Base-by-base conservation (phyloP, 306 rosid species). In the Sechiopsis laciniata region DNA sequence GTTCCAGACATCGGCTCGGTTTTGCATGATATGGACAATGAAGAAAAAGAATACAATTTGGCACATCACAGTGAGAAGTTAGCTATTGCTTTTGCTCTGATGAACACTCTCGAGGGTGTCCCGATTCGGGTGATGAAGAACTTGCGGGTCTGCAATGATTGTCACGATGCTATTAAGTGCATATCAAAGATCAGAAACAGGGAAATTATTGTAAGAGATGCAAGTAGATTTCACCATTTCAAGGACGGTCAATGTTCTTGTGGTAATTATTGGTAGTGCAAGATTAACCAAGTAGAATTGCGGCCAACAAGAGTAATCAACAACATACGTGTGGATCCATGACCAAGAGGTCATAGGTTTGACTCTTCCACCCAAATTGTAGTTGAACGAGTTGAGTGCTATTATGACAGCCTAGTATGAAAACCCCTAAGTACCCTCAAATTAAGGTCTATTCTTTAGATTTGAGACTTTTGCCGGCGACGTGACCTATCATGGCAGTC, bases 221-320 rank as follows among this genome's bases (percentile, higher is more conserved):
- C 90, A 15, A 88, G 87, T 82, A 82, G 96, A 85, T 91, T 94
- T 86, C 96, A 94, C 84, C 96, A 90, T 84, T 91, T 94, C 72
- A 85, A 83, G 80, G 71, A 84, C 40, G 97, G 97, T 12, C 60
- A 65, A 71, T 89, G 96, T 78, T 94, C 97, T 71, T 91, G 97
- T 74, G 85, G 99, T 76, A 88, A 89, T 78, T 90, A 87, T 79
- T 87, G 95, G 97, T 89, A 61, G 82, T 35, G 20, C 52, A 62
- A 50, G 50, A 7, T 6, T 71, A 29, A 13, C 20, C 29, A 35
- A 72, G 61, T 72, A 2, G 32, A 29, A 22, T 13, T 13, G 54
- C 11, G 45, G 45, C 45, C 45, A 32, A 37, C 45, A 42, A 40
- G 46, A 40, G 42, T 37, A 37, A 40, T 40, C 46, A 40, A 9